These are phyloP conservation scores for Crepidotus variabilis DNA, from an alignment of 768 basidiomycete genomes.

Conservation along the genomic window DNA sequence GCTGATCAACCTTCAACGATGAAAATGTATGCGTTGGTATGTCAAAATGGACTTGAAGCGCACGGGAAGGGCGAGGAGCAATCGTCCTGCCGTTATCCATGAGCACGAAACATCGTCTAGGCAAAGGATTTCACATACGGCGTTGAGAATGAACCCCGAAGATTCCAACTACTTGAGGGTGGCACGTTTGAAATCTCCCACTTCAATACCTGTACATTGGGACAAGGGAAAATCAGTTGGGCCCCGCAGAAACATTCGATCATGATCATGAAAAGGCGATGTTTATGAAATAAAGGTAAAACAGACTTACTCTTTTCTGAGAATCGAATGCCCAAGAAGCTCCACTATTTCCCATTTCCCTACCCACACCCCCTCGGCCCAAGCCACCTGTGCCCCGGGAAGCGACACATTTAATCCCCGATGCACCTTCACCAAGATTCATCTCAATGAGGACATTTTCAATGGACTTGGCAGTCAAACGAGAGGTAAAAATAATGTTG, in stretches of 20 bases:
- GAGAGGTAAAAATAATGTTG: constrained; percentile 59
- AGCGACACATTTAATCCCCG: constrained; percentile 67
- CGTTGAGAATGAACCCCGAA: constrained; percentile 77
- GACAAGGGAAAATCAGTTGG: not conserved
- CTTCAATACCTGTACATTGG: constrained; percentile 51
- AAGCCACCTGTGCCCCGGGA: constrained; percentile 53
- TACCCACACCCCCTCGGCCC: constrained; percentile 27
- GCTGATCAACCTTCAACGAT: constrained; percentile 79
- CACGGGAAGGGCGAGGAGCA: constrained; percentile 65
- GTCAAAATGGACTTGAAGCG: constrained; percentile 69
- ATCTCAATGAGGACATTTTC: constrained; percentile 72
- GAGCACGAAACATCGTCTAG: not conserved
- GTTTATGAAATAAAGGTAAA: not conserved
- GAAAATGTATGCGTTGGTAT: constrained; percentile 74
- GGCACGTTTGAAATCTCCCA: constrained; percentile 76
- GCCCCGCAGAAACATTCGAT: not conserved
- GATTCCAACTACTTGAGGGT: constrained; percentile 64
- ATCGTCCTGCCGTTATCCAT: constrained; percentile 21
- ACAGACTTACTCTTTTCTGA: constrained; percentile 45
- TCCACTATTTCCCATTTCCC: constrained; percentile 28
- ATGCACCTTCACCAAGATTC: constrained; percentile 71
- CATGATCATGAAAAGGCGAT: not conserved
- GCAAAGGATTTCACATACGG: constrained; percentile 34
- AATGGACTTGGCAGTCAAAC: constrained; percentile 58
- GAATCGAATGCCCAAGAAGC: constrained; percentile 84